phyloP scores from a whole-genome alignment of 805 yeast species.

The Yamadazyma tumulicola region DNA sequence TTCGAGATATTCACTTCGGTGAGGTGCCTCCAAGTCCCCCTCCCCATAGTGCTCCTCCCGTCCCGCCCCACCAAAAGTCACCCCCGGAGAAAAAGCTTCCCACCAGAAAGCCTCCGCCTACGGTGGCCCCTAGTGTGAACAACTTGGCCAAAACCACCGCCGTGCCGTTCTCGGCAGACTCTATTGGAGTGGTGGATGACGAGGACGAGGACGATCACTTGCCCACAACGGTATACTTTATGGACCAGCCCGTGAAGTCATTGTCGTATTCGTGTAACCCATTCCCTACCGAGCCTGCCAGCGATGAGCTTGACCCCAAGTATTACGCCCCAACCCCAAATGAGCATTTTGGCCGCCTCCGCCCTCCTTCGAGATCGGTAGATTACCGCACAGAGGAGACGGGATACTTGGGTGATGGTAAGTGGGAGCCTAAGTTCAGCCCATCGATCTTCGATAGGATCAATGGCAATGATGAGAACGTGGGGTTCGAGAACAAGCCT shows the following conservation, averaged over 20 bases:
- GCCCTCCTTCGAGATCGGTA: constrained; percentile 13
- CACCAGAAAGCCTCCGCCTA: constrained; percentile 22
- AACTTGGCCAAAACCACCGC: constrained; percentile 12
- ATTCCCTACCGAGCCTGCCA: constrained; percentile 18
- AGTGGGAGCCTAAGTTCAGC: constrained; percentile 23
- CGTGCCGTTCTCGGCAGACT: constrained; percentile 42
- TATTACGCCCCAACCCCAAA: constrained; percentile 48
- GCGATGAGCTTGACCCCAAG: constrained; percentile 31
- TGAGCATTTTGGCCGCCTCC: constrained; percentile 28
- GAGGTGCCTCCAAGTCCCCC: constrained; percentile 13
- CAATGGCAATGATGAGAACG: constrained; percentile 16
- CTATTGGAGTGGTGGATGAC: constrained; percentile 30
- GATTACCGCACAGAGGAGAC: constrained; percentile 30
- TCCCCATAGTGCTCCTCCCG: constrained; percentile 9
- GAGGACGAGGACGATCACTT: constrained; percentile 18
- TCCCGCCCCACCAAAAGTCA: constrained; percentile 6
- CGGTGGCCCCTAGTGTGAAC: constrained; percentile 1
- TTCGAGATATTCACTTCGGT: neutral
- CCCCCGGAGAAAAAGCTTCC: constrained; percentile 10
- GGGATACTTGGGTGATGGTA: constrained; percentile 42
- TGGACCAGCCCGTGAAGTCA: constrained; percentile 33
- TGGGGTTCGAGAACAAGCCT: constrained; percentile 30
- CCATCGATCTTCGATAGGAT: constrained; percentile 35
- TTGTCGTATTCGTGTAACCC: constrained; percentile 19
- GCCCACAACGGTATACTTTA: constrained; percentile 34